Evolutionary conservation across 768 basidiomycete genomes (phyloP), one percentile per base, ranked within the genome.

Genomic region (Lactarius indigo): DNA sequence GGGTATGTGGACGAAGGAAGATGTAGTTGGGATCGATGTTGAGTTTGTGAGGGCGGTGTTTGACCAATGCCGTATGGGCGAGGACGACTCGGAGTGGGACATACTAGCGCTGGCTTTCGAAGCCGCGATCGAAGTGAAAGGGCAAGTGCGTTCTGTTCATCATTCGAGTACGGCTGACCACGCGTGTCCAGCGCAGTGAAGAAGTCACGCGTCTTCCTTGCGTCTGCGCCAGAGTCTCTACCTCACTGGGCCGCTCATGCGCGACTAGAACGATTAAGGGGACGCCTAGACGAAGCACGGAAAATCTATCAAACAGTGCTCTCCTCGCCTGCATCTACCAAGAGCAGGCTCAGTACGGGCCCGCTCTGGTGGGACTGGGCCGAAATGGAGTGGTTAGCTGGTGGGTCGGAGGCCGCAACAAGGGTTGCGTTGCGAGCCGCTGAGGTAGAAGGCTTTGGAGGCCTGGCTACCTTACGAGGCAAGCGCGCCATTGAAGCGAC

Each of bases 341-440:
- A 75, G 7, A 75, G 74, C 13, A 75, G 77, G 37, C 72, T 73
- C 5, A 82, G 79, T 37, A 72, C 76, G 18, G 78, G 82, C 26
- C 75, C 74, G 64, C 73, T 94, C 67, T 94, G 89, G 89, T 92
- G 87, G 86, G 85, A 88, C 70, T 94, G 91, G 90, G 89, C 87
- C 1, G 88, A 94, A 71, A 83, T 91, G 82, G 91, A 92, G 75
- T 94, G 92, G 92, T 74, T 91, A 13, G 74, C 78, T 17, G 83
- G 85, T 1, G 71, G 81, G 37, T 73, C 78, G 23, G 81, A 84
- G 37, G 79, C 81, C 39, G 82, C 87, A 17, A 73, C 85, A 42
- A 77, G 80, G 41, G 79, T 89, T 37, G 79, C 87, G 52, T 74
- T 88, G 55, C 82, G 79, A 26, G 82, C 87, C 12, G 84, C 81